Conservation (phyloP, 805 yeast species). For the Danielia oregonensis region DNA sequence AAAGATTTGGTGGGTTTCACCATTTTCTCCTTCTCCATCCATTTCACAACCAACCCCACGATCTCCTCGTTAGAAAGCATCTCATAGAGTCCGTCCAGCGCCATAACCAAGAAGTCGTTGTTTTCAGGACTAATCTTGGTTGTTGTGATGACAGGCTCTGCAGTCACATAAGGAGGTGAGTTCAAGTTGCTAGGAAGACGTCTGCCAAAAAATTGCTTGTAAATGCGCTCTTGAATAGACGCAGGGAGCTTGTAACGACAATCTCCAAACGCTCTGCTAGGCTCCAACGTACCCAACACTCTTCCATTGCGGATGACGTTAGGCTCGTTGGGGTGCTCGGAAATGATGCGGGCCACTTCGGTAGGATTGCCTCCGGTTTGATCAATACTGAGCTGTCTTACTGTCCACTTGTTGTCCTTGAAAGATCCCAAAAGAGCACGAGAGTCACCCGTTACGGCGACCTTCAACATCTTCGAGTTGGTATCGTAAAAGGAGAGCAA, state of each 20-base stretch:
- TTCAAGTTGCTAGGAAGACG: constrained; percentile 65
- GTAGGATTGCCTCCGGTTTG: constrained; percentile 91
- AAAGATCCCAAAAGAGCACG: constrained; percentile 83
- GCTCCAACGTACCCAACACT: constrained; percentile 89
- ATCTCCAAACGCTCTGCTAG: constrained; percentile 96
- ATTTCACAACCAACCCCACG: constrained; percentile 84
- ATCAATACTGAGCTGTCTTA: constrained; percentile 79
- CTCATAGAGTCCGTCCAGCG: constrained; percentile 92
- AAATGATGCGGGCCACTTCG: constrained; percentile 76
- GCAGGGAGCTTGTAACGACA: constrained; percentile 86
- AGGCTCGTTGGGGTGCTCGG: constrained; percentile 91
- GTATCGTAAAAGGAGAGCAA: constrained; percentile 84
- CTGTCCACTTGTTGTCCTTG: constrained; percentile 77
- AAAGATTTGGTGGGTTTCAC: constrained; percentile 47
- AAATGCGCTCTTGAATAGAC: constrained; percentile 68
- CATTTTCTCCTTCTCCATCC: constrained; percentile 80
- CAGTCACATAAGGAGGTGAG: constrained; percentile 97
- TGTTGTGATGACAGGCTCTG: constrained; percentile 88
- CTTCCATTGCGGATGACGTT: constrained; percentile 82
- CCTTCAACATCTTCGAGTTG: constrained; percentile 62
- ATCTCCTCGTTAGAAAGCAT: constrained; percentile 89
- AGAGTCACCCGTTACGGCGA: constrained; percentile 96
- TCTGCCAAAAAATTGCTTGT: constrained; percentile 78
- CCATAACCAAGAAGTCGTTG: constrained; percentile 86
- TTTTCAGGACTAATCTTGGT: constrained; percentile 66